Base-by-base conservation (phyloP, 305 asterid genomes). In the Rubia tinctorum region DNA sequence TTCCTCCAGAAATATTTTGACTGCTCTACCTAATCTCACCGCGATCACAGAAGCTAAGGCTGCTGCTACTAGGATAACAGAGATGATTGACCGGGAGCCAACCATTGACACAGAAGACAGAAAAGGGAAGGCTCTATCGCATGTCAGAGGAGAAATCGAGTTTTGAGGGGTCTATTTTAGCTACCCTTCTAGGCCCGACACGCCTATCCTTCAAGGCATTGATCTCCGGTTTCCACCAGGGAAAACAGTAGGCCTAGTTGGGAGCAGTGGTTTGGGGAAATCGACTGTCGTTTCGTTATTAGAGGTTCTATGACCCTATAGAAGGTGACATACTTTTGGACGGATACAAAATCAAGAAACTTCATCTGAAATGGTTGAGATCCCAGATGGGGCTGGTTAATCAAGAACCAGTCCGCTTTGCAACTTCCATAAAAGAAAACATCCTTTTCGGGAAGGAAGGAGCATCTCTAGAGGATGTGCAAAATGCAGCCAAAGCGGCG, bases 261-360 rank as follows among this genome's bases (percentile, higher is more conserved):
- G 97, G 73, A 88, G 93, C 40, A 91, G 97, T 78, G 97, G 97
- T 59, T 91, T 90, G 0, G 95, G 97, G 8, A 91, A 91, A 77
- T 91, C 97, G n/a, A 91, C 96, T 1, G 58, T 89, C 15, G 69
- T 86, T 60, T 71, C 93, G 1, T 79, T 89, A 86, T 7, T 88
- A 91, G 78, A 84, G 96, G 71, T 91, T 87, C 71, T 91, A 91
- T 68, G 95, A 91, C 53, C 97, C 96, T 7, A 40, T 77, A 22
- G 80, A 62, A 78, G 96, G 96, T 40, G 91, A 85, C 64, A 87
- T 91, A 72, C 77, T 90, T 8, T 83, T 91, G 66, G 96, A 91
- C 80, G 93, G 92, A 53, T 73, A 80, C 70, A 85, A 71, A 58
- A 88, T 88, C 67, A 87, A 82, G 71, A 81, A 73, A 49, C 82